Conservation (phyloP, 306 rosid species). For the Prunus kanzakura region DNA sequence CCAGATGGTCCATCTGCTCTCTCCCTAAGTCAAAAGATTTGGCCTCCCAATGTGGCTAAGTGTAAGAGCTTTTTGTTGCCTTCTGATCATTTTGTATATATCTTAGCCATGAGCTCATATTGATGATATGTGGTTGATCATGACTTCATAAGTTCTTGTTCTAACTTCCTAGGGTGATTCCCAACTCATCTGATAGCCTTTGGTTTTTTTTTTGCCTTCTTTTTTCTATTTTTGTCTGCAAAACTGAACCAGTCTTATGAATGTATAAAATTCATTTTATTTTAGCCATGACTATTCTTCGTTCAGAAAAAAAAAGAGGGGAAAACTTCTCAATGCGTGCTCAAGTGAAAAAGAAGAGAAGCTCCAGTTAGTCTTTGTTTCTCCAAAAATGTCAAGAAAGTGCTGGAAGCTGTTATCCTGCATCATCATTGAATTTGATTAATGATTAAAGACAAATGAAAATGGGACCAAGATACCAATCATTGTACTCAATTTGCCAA, state of each 20-base stretch:
- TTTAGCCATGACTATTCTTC: background rate
- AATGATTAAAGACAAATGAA: background rate
- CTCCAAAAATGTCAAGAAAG: no score
- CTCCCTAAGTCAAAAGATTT: background rate
- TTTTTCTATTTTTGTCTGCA: background rate
- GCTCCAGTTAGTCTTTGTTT: background rate
- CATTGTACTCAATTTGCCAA: background rate
- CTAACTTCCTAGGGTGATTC: no score
- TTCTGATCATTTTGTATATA: background rate
- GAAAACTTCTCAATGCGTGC: background rate
- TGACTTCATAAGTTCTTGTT: background rate
- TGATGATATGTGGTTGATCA: background rate
- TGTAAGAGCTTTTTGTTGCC: background rate
- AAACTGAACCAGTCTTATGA: no score
- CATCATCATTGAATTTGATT: background rate
- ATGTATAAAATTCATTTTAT: background rate
- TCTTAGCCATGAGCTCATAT: background rate
- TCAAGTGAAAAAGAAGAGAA: background rate
- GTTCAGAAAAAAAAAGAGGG: background rate
- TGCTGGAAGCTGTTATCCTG: background rate
- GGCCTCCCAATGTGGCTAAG: background rate
- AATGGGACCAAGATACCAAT: background rate
- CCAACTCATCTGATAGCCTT: no score
- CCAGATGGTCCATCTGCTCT: background rate
- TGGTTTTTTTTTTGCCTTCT: background rate